Conservation (phyloP, 2,329 filamentous ascomycete genomes). For the Polytolypa hystricis region DNA sequence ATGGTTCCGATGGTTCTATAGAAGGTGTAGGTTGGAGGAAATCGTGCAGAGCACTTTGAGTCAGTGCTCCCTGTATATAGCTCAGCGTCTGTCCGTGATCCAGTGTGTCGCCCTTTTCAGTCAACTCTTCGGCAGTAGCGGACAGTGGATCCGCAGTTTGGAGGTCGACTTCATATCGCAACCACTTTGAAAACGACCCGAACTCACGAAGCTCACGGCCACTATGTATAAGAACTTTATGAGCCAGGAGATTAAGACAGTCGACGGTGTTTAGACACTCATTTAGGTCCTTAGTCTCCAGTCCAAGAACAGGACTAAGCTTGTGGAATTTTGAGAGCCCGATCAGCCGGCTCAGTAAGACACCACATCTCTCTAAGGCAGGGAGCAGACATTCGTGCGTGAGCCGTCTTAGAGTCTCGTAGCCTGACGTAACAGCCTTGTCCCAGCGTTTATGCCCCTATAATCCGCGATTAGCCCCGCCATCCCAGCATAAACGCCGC, state of each 20-base stretch:
- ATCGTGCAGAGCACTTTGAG: slow-evolving; percentile 51
- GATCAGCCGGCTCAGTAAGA: slow-evolving; percentile 71
- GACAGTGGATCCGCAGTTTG: slow-evolving; percentile 53
- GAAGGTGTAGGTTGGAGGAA: slow-evolving; percentile 40
- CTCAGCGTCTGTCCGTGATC: slow-evolving; percentile 61
- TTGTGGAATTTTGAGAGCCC: slow-evolving; percentile 76
- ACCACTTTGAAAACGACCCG: slow-evolving; percentile 67
- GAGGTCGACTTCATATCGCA: slow-evolving; percentile 71
- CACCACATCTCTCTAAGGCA: slow-evolving; percentile 67
- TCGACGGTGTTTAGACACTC: slow-evolving; percentile 56
- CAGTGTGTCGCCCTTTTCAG: slow-evolving; percentile 65
- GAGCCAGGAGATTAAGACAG: slow-evolving; percentile 62
- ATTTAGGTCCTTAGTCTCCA: slow-evolving; percentile 52
- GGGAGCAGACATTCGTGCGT: slow-evolving; percentile 83
- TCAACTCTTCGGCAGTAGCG: slow-evolving; percentile 54
- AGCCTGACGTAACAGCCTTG: slow-evolving; percentile 66
- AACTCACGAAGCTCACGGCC: slow-evolving; percentile 73
- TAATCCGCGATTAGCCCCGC: slow-evolving; percentile 1
- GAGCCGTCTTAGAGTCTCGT: slow-evolving; percentile 65
- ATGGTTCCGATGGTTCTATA: slow-evolving; percentile 33
- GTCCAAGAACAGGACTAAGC: slow-evolving; percentile 53
- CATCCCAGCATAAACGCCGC: not conserved
- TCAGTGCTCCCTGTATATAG: slow-evolving; percentile 65
- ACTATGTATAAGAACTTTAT: slow-evolving; percentile 59
- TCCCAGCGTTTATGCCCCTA: slow-evolving; percentile 94